Evolutionary conservation across 2,329 filamentous ascomycete species (phyloP).

Genomic region (Penicillium verrucosum): DNA sequence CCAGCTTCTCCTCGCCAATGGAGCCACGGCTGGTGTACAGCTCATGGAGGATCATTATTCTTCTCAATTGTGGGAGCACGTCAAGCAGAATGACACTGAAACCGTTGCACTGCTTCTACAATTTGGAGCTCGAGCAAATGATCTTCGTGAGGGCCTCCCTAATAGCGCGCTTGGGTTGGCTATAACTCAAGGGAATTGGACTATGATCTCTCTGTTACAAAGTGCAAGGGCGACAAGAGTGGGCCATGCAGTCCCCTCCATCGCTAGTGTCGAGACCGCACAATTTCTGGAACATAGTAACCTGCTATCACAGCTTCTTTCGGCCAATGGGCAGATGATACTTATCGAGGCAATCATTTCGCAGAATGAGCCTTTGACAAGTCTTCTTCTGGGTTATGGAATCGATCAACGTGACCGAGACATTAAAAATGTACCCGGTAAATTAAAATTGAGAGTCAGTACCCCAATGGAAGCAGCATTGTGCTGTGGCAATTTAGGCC

Average conservation of each 20-base stretch:
- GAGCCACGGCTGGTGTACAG: background rate
- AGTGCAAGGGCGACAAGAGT: background rate
- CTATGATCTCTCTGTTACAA: background rate
- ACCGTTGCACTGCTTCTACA: background rate
- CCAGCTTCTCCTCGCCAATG: background rate
- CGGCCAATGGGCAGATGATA: background rate
- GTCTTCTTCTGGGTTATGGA: background rate
- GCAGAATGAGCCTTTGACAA: background rate
- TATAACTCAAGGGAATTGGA: background rate
- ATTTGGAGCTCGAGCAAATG: background rate
- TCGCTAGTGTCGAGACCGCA: background rate
- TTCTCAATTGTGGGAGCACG: background rate
- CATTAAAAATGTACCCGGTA: background rate
- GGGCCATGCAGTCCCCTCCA: background rate
- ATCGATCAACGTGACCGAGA: background rate
- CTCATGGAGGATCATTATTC: background rate
- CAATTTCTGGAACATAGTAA: background rate
- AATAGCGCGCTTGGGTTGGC: background rate
- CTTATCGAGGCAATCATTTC: background rate
- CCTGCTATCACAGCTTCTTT: background rate
- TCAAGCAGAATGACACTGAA: background rate
- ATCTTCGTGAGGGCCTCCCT: no score
- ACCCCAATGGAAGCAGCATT: background rate
- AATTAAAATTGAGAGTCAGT: background rate
- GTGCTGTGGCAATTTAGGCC: background rate